These are phyloP conservation scores for Nymphaea thermarum DNA, from an alignment of 164 flowering plant genomes.

Conservation along the genomic window DNA sequence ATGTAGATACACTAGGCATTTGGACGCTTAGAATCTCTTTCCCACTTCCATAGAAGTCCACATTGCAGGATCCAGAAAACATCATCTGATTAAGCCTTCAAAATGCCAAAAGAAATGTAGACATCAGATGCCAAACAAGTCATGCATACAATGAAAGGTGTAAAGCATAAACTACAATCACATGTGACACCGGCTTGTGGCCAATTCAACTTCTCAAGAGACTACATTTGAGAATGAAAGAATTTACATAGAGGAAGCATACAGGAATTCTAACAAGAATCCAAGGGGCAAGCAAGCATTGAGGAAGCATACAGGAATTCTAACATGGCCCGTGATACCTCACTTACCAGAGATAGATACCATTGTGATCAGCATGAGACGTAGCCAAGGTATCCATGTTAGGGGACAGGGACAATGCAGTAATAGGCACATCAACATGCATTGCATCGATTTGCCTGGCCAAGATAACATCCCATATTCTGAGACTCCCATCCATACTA, in stretches of 20 bases:
- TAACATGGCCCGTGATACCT: not conserved
- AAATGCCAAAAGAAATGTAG: not conserved
- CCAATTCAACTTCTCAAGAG: no score
- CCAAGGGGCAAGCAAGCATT: no score
- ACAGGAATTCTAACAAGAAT: no score
- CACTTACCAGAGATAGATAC: constrained; percentile 80
- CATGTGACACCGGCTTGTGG: no score
- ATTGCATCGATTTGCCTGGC: constrained; percentile 90
- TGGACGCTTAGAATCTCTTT: constrained; percentile 54
- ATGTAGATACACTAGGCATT: constrained; percentile 58
- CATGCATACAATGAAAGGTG: not conserved
- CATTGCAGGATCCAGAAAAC: constrained; percentile 64
- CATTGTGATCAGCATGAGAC: constrained; percentile 92
- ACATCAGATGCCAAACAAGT: not conserved
- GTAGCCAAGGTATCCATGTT: constrained; percentile 95
- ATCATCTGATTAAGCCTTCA: constrained; percentile 81
- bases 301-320: no score
- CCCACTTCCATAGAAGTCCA: constrained; percentile 65
- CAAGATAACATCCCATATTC: constrained; percentile 93
- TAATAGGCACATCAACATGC: constrained; percentile 65
- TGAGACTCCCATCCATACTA: constrained; percentile 94
- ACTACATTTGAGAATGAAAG: no score
- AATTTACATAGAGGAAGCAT: no score
- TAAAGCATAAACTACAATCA: no score
- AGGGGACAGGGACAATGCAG: constrained; percentile 86